Base-by-base conservation (phyloP, 2,329 filamentous ascomycete species). In the Xylariaceae sp. region DNA sequence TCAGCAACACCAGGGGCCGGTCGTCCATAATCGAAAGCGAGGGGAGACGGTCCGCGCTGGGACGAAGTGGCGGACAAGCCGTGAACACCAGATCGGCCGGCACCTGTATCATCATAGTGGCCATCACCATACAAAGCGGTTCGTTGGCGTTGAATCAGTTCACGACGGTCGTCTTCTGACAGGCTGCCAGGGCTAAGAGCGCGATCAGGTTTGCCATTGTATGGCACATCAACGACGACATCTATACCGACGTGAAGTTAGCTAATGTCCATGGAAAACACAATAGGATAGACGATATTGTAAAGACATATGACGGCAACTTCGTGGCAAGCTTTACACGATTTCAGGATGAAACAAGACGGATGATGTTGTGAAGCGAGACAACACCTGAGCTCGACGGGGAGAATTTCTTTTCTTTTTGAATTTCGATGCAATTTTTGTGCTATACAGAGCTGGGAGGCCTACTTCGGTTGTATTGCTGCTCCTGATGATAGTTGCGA, bases 391-490 rank as follows among this genome's bases (percentile, higher is more conserved):
- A 60, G 64, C 64, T 64, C 63, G 65, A 64, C 56, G 62, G 64
- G 65, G 67, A 67, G 63, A 69, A 71, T 70, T 67, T 71, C 68
- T 77, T 70, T 71, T 71, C 69, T 66, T 72, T 67, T 71, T 67
- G 65, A 65, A 65, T 73, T 75, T 72, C 70, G 71, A 71, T 71
- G 73, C 69, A 75, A 73, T 70, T 68, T 61, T 76, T 78, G 78
- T 80, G 84, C 85, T 87, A 89, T 86, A 84, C 83, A 86, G 85
- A 82, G 84, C 84, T 85, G 85, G 87, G 85, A 78, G 87, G 87
- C 90, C 87, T 91, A 98, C 95, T 97, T 91, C 94, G 89, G 84
- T 98, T 96, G 81, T 96, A 98, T 87, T 99, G 95, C 86, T 99
- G 95, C 86, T 99, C 95, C 81, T 97, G 96, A 81, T 99, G 95